phyloP scores from a whole-genome alignment of 257 asterid genomes.

The Jaltomata sinuosa region DNA sequence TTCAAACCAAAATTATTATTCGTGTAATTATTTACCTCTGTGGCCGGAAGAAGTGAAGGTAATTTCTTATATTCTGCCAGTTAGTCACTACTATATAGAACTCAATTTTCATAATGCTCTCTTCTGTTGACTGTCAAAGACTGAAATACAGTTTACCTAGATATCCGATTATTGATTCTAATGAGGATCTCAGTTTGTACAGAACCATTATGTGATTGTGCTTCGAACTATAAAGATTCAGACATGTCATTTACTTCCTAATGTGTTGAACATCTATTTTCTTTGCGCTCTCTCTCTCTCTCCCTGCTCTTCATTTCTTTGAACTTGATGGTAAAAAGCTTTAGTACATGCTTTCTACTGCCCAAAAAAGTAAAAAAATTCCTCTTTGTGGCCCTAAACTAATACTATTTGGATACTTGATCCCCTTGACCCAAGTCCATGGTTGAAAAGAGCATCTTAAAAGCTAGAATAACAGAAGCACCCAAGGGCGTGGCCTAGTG shows the following conservation, averaged over 20 bases:
- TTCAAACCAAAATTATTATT: conserved; percentile 81
- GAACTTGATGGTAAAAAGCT: not conserved
- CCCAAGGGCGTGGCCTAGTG: no score
- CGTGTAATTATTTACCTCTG: conserved; percentile 29
- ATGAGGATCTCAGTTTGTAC: not conserved
- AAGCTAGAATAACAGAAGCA: no score
- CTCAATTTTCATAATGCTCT: not conserved
- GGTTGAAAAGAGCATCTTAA: not conserved
- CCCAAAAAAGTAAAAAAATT: not conserved
- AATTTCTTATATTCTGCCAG: not conserved
- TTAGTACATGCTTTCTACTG: not conserved
- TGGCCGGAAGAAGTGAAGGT: conserved; percentile 75
- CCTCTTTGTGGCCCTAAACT: not conserved
- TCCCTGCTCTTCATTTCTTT: not conserved
- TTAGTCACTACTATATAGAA: not conserved
- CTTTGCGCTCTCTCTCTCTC: not conserved
- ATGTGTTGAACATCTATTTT: not conserved
- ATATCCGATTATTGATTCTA: not conserved
- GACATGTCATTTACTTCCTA: not conserved
- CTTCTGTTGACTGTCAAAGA: not conserved
- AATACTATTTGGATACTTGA: not conserved
- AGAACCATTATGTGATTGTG: not conserved
- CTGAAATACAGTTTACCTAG: not conserved
- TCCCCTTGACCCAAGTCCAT: not conserved
- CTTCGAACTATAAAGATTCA: not conserved